phyloP scores from a whole-genome alignment of 441 rosid genomes.

The Kokia cookei region DNA sequence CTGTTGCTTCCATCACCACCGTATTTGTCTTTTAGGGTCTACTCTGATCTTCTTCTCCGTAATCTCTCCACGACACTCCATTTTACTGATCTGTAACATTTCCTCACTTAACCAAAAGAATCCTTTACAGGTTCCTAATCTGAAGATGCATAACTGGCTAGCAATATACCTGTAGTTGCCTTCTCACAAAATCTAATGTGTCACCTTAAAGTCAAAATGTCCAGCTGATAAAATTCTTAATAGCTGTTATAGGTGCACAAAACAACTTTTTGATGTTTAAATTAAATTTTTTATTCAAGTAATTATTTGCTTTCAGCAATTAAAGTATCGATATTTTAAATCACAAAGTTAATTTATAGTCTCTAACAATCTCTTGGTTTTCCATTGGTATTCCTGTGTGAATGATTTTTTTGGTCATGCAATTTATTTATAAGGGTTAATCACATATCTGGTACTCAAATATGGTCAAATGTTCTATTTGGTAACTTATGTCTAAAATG shows the following conservation, averaged over 20 bases:
- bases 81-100: too few species aligned
- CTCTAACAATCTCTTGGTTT: not conserved
- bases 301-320: not conserved
- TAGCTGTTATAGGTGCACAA: not conserved
- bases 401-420: not conserved
- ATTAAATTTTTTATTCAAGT: not conserved
- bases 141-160: constrained; percentile 2
- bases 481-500: not conserved
- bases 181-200: not conserved
- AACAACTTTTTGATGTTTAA: not conserved
- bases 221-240: not conserved
- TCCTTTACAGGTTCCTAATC: not conserved
- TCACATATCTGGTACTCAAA: not conserved
- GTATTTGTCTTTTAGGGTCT: too few species aligned
- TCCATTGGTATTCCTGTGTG: not conserved
- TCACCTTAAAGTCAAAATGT: constrained; percentile 2
- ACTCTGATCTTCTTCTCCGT: too few species aligned
- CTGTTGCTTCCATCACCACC: too few species aligned
- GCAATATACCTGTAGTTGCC: not conserved
- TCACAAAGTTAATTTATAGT: not conserved
- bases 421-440: not conserved
- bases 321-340: not conserved
- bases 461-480: not conserved
- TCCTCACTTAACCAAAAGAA: too few species aligned
- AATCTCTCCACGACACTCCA: too few species aligned